Evolutionary conservation across 2,329 filamentous ascomycete species (phyloP), one percentile per base, ranked within the genome.

Genomic region (Nannizziopsis barbatae): DNA sequence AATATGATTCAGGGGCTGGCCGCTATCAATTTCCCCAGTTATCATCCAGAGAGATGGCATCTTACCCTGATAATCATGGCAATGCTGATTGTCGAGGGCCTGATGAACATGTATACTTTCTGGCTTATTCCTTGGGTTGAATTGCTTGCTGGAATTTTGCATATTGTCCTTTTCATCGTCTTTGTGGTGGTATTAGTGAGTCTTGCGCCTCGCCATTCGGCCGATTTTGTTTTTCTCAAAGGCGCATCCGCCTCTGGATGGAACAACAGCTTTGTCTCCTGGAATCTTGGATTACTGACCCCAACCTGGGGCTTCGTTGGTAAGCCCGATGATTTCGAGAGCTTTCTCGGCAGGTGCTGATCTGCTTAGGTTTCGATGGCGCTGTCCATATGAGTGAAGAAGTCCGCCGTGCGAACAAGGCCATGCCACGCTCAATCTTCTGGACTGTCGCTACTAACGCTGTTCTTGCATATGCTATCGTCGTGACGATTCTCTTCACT

Each of bases 341-440:
- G 2, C 14, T 14, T 18, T 40, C 38, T 12, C 6, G 8, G 15
- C 49, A 27, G n/a, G 35, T 38, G 39, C 41, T 47, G 9, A 53
- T 22, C 0, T 20, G 1, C 1, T 42, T 50, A 67, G 71, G 71
- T 9, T 71, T 71, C 43, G 72, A 75, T 40, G 65, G 70, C 8
- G 67, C 68, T 10, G 62, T 75, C 0, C 72, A 75, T 49, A 71
- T 73, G 66, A 68, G 67, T 18, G 68, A 71, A 53, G 68, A 71
- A 55, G 68, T 69, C 5, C 60, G 63, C 4, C 62, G 71, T 46
- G 65, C 72, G 2, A 70, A 70, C 43, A 63, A 68, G 12, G 68
- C 70, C 1, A 66, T 74, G 1, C 72, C 71, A 0, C 63, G 65
- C 12, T 67, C 66, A n/a, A 65, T 71, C 45, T 60, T 73, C 38